Base-by-base conservation (phyloP, 441 rosid species). In the Bocquillonia castaneifolia region DNA sequence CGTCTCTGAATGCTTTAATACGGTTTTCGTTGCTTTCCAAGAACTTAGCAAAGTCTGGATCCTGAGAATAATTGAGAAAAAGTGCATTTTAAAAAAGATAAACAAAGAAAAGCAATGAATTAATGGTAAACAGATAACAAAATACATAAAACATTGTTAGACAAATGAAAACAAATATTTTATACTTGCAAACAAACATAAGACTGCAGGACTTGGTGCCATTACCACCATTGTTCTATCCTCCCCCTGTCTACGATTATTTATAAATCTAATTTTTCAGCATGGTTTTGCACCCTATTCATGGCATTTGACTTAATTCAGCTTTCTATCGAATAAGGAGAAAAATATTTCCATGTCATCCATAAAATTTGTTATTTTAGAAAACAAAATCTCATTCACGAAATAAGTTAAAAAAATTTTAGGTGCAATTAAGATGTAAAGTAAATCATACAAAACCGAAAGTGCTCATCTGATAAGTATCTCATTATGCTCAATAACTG, bases 1-100 rank as follows among this genome's bases (percentile, higher is more conserved):
- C 86, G 48, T 79, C 70, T 70, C 79, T 78, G 50, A 67, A 69
- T 59, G 59, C 70, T 59, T 72, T 69, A 36, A 75, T 78, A 68
- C 57, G 68, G n/a, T 75, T 76, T 52, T 75, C 75, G 28, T 78
- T 70, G 73, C 72, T 82, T 75, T 84, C 90, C 81, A 89, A 64
- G 69, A 85, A 86, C 77, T 70, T 84, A 0, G 79, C 72, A 69
- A 86, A 89, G 54, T 66, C 79, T 34, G 81, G 82, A 76, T 85
- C 87, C 95, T 89, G 86, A 73, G 73, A 66, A 53, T 23, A 45
- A n/a, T 57, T 44, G 36, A 40, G n/a, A 55, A 59, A 42, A 55
- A 10, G 17, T 2, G 32, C 23, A 40, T 13, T 29, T n/a, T n/a
- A n/a, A 67, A n/a, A n/a, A n/a, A 36, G 50, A 50, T 51, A 28